A percentile compares a stretch with the other conserved stretches of the same genome.
These are phyloP conservation scores for Alternaria rosae DNA, from an alignment of 2,329 filamentous ascomycete species.

Conservation along the genomic window DNA sequence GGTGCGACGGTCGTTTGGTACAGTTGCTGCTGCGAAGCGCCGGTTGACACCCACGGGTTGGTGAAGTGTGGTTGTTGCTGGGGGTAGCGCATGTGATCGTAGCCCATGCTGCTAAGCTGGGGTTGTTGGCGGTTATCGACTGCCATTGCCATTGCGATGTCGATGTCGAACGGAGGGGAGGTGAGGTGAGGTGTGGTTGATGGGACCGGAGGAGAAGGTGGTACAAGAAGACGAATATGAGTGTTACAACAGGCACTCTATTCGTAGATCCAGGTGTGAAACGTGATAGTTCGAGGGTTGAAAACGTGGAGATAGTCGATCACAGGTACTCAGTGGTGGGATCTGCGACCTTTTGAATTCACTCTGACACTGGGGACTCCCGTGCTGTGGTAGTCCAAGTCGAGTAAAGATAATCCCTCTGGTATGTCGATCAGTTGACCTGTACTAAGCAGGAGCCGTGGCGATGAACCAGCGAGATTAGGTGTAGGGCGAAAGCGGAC, in stretches of 20 bases:
- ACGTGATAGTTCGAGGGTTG: conserved; percentile 45
- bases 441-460: conserved; percentile 46
- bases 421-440: conserved; percentile 49
- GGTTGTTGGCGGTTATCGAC: conserved; percentile 82
- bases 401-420: conserved; percentile 46
- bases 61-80: conserved; percentile 74
- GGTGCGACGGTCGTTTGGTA: conserved; percentile 72
- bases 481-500: conserved; percentile 33
- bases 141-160: conserved; percentile 83
- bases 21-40: conserved; percentile 64
- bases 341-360: conserved; percentile 58
- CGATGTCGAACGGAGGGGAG: no score
- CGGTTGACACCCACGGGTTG: conserved; percentile 81
- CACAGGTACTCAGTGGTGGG: conserved; percentile 55
- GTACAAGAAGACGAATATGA: conserved; percentile 35
- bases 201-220: conserved; percentile 19
- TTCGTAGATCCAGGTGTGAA: conserved; percentile 41
- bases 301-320: conserved; percentile 60
- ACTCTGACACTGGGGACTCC: conserved; percentile 47
- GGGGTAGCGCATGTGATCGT: conserved; percentile 79
- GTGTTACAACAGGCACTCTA: conserved; percentile 34
- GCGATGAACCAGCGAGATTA: conserved; percentile 49
- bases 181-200: conserved; percentile 15
- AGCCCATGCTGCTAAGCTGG: conserved; percentile 73
- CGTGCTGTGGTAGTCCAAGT: conserved; percentile 41